Evolutionary conservation across 2,329 filamentous ascomycete species (phyloP).

Genomic region (Onygenales sp.): DNA sequence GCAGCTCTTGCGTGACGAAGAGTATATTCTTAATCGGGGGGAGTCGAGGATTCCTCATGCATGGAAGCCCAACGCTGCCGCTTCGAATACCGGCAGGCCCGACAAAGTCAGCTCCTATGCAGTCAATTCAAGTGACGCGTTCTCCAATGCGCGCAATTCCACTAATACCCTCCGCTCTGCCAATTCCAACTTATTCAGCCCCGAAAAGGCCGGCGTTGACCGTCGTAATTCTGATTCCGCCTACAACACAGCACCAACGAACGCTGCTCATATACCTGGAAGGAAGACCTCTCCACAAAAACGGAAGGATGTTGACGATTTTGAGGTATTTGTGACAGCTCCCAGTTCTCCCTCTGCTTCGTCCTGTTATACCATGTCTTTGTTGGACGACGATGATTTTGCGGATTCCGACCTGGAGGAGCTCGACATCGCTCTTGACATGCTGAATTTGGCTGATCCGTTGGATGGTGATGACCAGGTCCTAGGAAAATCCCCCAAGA

Average conservation of each 20-base stretch:
- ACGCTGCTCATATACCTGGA: not conserved
- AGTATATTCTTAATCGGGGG: slow-evolving; percentile 20
- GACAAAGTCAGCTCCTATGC: not conserved
- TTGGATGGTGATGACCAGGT: slow-evolving; percentile 9
- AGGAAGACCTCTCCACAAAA: slow-evolving; percentile 5
- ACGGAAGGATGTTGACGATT: slow-evolving; percentile 10
- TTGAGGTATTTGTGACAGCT: slow-evolving; percentile 20
- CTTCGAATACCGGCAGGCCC: not conserved
- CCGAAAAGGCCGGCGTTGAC: not conserved
- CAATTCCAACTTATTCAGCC: slow-evolving; percentile 1
- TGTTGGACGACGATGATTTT: slow-evolving; percentile 10
- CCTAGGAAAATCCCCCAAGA: not conserved
- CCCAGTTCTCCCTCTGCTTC: slow-evolving; percentile 14
- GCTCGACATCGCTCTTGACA: slow-evolving; percentile 6
- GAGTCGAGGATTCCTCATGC: not conserved
- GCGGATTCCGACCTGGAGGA: slow-evolving; percentile 13
- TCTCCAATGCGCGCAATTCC: not conserved
- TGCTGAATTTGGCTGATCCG: slow-evolving; percentile 11
- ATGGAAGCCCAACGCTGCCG: not conserved
- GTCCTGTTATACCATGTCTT: not conserved
- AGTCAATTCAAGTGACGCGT: not conserved
- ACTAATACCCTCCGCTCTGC: too few relatives aligned
- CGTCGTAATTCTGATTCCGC: not conserved
- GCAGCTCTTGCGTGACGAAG: slow-evolving; percentile 22
- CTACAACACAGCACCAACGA: not conserved